Base-by-base conservation (phyloP, 1,284 basidiomycete species). In the Leccinum fallax region DNA sequence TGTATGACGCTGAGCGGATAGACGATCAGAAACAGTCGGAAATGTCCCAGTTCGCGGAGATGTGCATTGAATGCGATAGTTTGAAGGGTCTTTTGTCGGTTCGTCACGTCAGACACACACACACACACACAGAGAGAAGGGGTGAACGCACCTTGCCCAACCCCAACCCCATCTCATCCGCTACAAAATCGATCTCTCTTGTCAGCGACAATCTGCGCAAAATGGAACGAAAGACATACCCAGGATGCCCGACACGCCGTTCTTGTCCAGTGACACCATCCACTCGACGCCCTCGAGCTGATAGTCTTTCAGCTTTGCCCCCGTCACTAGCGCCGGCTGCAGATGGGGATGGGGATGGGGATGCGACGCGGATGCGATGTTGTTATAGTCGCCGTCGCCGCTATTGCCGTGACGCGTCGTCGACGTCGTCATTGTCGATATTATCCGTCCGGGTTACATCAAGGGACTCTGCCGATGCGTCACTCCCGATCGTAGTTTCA, bases 251-350 rank as follows among this genome's bases (percentile, higher is more conserved):
- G 95, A 96, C 57, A 98, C 89, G 2, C 97, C 95, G 69, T 97
- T 97, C 77, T 94, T 89, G 76, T 95, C 94, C 10, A 99, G 79
- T 36, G 89, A 89, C 5, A 93, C 90, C 90, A 99, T 94, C 97
- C 97, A 99, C 66, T 97, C 93, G 15, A 98, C 85, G 5, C 97
- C 97, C 57, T 95, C 94, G 2, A 98, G 83, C 75, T 99, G 97
- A 73, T 98, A 98, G 53, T 92, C 85, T 69, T 95, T 93, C 66
- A 98, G 76, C 56, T 79, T 90, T 2, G 89, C 93, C 6, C 95
- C 96, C 0, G 93, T 96, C 51, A 98, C 80, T 15, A 95, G 78
- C 2, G 81, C 78, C 0, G 95, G 94, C 74, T 97, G 95, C 53
- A 83, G 74, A 66, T 21, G 21, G 21, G 21, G 21, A 21, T 21